Evolutionary conservation across 2,329 filamentous ascomycete species (phyloP).

Genomic region (Elsinoe ampelina): DNA sequence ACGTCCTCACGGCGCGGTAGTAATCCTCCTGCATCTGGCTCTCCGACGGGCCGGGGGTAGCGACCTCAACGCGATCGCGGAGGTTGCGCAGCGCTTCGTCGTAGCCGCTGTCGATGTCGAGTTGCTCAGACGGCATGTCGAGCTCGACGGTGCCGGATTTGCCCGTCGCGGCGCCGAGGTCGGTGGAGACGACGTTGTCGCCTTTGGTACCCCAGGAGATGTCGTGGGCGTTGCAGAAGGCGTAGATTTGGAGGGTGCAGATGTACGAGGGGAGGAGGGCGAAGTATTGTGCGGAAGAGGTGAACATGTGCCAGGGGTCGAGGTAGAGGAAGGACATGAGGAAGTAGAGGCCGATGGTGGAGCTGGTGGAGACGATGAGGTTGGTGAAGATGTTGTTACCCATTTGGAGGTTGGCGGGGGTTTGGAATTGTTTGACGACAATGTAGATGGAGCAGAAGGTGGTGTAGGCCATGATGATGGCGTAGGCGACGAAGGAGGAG

Average conservation of each 20-base stretch:
- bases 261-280: conserved; percentile 86
- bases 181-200: conserved; percentile 88
- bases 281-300: conserved; percentile 84
- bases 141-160: conserved; percentile 72
- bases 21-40: conserved; percentile 93
- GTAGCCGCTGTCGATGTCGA: conserved; percentile 96
- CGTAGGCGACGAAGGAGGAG: conserved; percentile 78
- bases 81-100: conserved; percentile 95
- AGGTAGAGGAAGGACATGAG: conserved; percentile 93
- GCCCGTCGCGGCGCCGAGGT: conserved; percentile 77
- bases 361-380: conserved; percentile 78
- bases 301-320: conserved; percentile 99
- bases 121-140: conserved; percentile 95
- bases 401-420: conserved; percentile 42
- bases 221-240: conserved; percentile 98
- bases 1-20: conserved; percentile 92
- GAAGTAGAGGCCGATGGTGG: conserved; percentile 89
- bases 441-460: conserved; percentile 85
- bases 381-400: conserved; percentile 92
- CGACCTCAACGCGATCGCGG: conserved; percentile 81
- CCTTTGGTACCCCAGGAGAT: conserved; percentile 99
- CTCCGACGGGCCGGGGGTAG: conserved; percentile 53
- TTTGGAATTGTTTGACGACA: conserved; percentile 63
- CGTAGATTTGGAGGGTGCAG: conserved; percentile 94
- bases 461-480: conserved; percentile 91